Evolutionary conservation across 495 filamentous ascomycete genomes (phyloP), one percentile per base, ranked within the genome.

Genomic region (Hypoxylon crocopeplum): DNA sequence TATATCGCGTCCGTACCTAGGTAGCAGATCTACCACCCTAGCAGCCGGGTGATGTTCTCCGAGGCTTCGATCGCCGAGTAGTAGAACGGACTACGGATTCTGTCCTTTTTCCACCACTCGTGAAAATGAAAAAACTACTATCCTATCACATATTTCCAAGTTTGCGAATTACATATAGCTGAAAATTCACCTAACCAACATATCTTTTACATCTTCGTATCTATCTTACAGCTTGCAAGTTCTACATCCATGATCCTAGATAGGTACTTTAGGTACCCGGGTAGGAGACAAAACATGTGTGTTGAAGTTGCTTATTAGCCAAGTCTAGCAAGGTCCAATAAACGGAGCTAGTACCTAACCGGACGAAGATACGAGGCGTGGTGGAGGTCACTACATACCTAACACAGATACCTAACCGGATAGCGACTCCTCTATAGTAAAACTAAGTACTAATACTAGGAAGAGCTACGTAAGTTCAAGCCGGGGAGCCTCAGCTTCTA

Each of bases 101-200:
- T 59, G 45, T 44, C 60, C 39, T 29, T 48, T 50, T 64, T 54
- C 55, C 61, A 59, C 50, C 60, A 63, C 37, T 58, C n/a, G n/a
- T n/a, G 52, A 41, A 62, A 39, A 13, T 13, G 16, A 7, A 44
- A 27, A n/a, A n/a, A n/a, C n/a, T n/a, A n/a, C n/a, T n/a, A n/a
- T n/a, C n/a, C n/a, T n/a, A n/a, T n/a, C n/a, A n/a, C n/a, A n/a
- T n/a, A n/a, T n/a, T 37, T 37, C 34, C 34, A 37, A 27, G 24
- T 3, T 27, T 8, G 4, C 24, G 24, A 27, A 27, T 27, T 27
- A 27, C 3, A 3, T 27, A 27, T 4, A 56, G 32, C 29, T 45
- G 38, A 40, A 24, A 34, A 45, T 38, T 16, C 32, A 34, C 21
- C 30, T 15, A 22, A 22, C 17, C 30, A 37, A 36, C 40, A 46